phyloP scores from a whole-genome alignment of 345 rosid genomes.

The Aquilaria malaccensis region DNA sequence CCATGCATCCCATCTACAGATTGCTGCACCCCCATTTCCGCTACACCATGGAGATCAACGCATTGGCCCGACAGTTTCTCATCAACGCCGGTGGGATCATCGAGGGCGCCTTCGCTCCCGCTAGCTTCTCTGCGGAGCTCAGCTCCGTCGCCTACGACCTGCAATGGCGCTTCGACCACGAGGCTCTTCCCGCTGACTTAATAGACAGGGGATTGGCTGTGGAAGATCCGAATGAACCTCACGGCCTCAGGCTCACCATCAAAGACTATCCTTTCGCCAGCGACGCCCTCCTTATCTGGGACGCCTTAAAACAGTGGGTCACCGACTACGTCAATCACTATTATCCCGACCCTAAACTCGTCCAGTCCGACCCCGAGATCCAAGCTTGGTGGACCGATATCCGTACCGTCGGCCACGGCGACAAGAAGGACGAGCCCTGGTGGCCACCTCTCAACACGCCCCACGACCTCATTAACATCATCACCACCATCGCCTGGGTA shows the following conservation, averaged over 20 bases:
- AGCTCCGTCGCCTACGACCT: slow-evolving; percentile 40
- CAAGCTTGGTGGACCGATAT: slow-evolving; percentile 57
- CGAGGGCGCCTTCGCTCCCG: slow-evolving; percentile 37
- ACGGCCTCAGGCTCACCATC: slow-evolving; percentile 41
- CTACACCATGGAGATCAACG: slow-evolving; percentile 58
- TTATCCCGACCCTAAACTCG: slow-evolving; percentile 22
- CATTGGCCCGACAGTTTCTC: slow-evolving; percentile 37
- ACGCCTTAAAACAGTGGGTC: slow-evolving; percentile 35
- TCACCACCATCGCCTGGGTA: slow-evolving; percentile 38
- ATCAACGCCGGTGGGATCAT: slow-evolving; percentile 44
- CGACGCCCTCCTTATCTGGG: slow-evolving; percentile 53
- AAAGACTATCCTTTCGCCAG: slow-evolving; percentile 57
- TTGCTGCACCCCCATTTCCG: slow-evolving; percentile 51
- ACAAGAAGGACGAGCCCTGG: slow-evolving; percentile 47
- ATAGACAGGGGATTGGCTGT: slow-evolving; percentile 59
- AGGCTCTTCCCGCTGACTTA: slow-evolving; percentile 44
- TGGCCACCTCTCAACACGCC: slow-evolving; percentile 43
- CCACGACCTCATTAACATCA: slow-evolving; percentile 23
- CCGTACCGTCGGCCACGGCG: slow-evolving; percentile 43
- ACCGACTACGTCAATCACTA: slow-evolving; percentile 41
- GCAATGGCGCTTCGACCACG: slow-evolving; percentile 42
- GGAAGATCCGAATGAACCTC: slow-evolving; percentile 38
- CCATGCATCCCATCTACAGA: slow-evolving; percentile 45
- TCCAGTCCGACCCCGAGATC: slow-evolving; percentile 36
- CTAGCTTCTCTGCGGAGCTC: slow-evolving; percentile 34